Evolutionary conservation across 1,284 basidiomycete species (phyloP).

Genomic region (Apiotrichum gracile): DNA sequence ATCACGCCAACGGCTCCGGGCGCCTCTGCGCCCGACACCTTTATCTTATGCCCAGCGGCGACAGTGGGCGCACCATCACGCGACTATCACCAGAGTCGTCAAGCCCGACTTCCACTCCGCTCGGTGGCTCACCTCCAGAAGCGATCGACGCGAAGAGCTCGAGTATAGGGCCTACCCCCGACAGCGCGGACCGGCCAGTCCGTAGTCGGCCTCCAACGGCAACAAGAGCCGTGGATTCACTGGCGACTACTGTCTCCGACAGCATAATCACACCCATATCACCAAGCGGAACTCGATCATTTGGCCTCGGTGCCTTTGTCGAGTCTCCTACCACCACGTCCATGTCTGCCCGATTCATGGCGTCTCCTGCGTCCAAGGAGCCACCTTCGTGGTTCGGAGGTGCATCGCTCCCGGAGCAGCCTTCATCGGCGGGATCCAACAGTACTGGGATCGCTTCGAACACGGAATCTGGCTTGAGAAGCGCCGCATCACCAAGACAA

Average conservation of each 20-base stretch:
- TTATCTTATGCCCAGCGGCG: not conserved
- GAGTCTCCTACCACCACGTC: constrained; percentile 2
- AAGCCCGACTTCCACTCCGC: not conserved
- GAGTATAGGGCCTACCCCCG: not conserved
- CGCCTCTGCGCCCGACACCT: not conserved
- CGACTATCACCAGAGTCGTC: not conserved
- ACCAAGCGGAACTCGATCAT: not conserved
- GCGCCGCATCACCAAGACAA: not conserved
- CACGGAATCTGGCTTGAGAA: too few species aligned
- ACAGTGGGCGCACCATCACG: not conserved
- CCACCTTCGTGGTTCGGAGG: not conserved
- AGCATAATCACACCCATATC: not conserved
- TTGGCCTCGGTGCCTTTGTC: constrained; percentile 4
- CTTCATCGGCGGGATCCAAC: not conserved
- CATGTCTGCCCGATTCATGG: not conserved
- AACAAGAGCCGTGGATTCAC: not conserved
- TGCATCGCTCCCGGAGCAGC: not conserved
- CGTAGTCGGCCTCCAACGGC: not conserved
- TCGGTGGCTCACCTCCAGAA: not conserved
- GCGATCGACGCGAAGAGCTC: not conserved
- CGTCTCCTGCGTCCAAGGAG: not conserved
- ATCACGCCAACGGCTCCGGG: not conserved
- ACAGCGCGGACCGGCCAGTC: not conserved
- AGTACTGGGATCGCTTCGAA: too few species aligned
- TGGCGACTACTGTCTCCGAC: not conserved